Conservation (phyloP, 352 stramenopile species). For the Pythium aphanidermatum region DNA sequence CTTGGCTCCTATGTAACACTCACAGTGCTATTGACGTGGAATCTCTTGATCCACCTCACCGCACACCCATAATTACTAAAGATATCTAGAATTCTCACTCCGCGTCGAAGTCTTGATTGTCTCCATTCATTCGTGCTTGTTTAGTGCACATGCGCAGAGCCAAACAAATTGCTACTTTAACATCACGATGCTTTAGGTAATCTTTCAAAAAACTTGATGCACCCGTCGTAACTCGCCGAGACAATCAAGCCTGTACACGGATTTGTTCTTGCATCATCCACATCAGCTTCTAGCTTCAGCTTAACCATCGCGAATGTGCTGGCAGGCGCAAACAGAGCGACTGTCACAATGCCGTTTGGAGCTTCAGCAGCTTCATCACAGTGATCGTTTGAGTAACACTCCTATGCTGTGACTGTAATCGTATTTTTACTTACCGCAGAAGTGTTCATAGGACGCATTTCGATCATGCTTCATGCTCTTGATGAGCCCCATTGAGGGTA, state of each 20-base stretch:
- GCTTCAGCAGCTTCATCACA: conserved; percentile 62
- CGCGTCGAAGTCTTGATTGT: no score
- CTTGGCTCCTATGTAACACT: no score
- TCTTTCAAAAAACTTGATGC: conserved; percentile 77
- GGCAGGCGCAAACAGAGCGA: conserved; percentile 70
- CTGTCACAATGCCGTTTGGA: conserved; percentile 69
- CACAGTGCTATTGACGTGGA: no score
- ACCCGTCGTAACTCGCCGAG: conserved; percentile 79
- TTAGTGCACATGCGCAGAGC: no score
- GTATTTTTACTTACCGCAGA: conserved; percentile 37
- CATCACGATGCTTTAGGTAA: conserved; percentile 24
- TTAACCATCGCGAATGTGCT: conserved; percentile 82
- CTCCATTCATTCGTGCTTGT: no score
- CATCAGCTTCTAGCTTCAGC: conserved; percentile 46
- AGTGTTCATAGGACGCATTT: conserved; percentile 78
- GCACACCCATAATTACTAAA: no score
- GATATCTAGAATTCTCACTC: no score
- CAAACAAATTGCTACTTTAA: neutral
- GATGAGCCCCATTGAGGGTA: conserved; percentile 46
- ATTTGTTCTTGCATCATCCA: conserved; percentile 54
- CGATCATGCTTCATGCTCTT: conserved; percentile 73
- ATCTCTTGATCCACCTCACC: no score
- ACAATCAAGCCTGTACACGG: conserved; percentile 75
- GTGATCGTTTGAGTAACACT: no score
- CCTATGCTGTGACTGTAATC: no score